Evolutionary conservation across 345 rosid genomes (phyloP), one percentile per base, ranked within the genome.

Genomic region (Chamaenerion angustifolium): DNA sequence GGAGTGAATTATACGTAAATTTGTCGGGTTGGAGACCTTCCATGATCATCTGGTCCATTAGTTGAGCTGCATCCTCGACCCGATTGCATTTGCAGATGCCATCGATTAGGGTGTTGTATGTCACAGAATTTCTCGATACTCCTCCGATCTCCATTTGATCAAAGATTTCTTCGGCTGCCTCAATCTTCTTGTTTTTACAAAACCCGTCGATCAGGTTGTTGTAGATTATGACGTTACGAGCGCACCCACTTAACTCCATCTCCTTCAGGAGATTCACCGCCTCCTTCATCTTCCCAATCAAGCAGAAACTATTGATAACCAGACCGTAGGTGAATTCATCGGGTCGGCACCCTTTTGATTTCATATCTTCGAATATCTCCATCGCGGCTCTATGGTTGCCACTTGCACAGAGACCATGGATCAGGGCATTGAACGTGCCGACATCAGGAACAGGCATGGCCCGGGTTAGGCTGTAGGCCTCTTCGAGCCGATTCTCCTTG

Each of bases 121-220:
- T 86, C 46, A 90, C 86, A 0, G 82, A 69, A 68, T 79, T 77
- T 68, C 95, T 81, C 11, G 97, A 83, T 58, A 92, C 74, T 25
- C 95, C 96, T 16, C 76, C 87, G 57, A 86, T 51, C 64, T 92
- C 98, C 93, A 92, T 87, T 66, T 92, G 86, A 59, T 89, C 95
- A 12, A 92, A 87, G 42, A 86, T 75, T 76, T 86, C 89, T 72
- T 86, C 95, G 0, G 96, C 96, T 55, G 78, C 89, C 66, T 68
- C 64, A 19, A 82, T 68, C 77, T 64, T 82, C 63, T 68, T 77
- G 56, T 70, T 81, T 76, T 84, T 92, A 69, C 95, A 78, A 54
- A 87, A 87, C 61, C 95, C 89, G 54, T 73, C 81, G 49, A 92
- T 92, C 70, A 92, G 72, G 42, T 95, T 82, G 65, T 85, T 85